phyloP scores from a whole-genome alignment of 1,284 basidiomycete genomes.

The Cystobasidium slooffiae region DNA sequence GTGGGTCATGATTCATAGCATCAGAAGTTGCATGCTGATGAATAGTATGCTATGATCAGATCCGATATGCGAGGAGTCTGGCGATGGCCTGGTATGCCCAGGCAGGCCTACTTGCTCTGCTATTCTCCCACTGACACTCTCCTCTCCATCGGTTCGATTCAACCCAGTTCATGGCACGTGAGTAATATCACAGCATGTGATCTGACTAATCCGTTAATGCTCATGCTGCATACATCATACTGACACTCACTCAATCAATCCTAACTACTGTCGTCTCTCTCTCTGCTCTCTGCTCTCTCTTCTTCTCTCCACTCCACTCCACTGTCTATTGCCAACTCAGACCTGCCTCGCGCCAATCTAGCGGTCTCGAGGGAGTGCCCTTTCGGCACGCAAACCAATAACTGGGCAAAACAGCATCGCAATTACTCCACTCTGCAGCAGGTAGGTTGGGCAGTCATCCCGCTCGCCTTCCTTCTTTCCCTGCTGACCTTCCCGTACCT shows the following conservation, averaged over 20 bases:
- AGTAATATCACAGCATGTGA: too few species aligned
- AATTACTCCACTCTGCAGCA: conserved; percentile 49
- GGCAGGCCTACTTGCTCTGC: neutral
- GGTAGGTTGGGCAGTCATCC: neutral
- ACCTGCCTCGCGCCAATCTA: conserved; percentile 39
- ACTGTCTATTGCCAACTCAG: neutral
- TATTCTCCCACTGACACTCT: neutral
- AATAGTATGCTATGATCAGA: neutral
- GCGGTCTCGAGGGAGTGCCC: conserved; percentile 41
- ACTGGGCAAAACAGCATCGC: conserved; percentile 49
- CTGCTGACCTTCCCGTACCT: neutral
- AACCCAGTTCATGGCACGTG: too few species aligned
- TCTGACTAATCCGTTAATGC: neutral
- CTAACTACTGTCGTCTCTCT: conserved; percentile 7
- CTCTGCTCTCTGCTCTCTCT: too few species aligned
- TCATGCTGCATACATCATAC: neutral
- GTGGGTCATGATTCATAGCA: too few species aligned
- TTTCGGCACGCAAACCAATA: conserved; percentile 41
- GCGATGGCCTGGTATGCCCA: neutral
- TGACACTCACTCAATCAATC: neutral
- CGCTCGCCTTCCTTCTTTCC: neutral
- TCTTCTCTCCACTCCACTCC: neutral
- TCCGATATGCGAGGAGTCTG: neutral
- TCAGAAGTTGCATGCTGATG: neutral
- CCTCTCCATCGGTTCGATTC: neutral